These are phyloP conservation scores for Verbena officinalis DNA, from an alignment of 257 asterid genomes.

Conservation along the genomic window DNA sequence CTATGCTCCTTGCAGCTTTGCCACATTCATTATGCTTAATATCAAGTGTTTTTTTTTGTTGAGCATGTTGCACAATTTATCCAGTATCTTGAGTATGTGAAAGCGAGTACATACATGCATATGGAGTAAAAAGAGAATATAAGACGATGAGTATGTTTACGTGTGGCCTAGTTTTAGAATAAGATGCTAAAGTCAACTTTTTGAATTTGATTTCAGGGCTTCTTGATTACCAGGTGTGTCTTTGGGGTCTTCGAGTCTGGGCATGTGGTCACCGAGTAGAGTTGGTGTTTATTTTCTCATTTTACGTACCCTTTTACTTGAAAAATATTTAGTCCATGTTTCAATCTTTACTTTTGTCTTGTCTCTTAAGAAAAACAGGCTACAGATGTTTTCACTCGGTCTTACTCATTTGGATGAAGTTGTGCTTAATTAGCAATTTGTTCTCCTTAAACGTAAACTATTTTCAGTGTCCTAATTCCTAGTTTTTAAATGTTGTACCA, in stretches of 20 bases:
- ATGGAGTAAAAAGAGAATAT: background rate
- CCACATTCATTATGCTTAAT: background rate
- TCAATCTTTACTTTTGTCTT: background rate
- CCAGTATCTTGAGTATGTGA: background rate
- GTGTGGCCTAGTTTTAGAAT: conserved; percentile 9
- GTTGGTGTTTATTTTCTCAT: conserved; percentile 13
- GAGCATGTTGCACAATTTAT: conserved; percentile 5
- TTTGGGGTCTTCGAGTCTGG: conserved; percentile 8
- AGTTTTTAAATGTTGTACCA: too few relatives aligned
- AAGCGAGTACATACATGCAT: background rate
- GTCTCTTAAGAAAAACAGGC: background rate
- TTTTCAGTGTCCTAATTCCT: too few relatives aligned
- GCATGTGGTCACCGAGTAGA: conserved; percentile 22
- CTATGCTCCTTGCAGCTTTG: background rate
- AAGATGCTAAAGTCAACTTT: conserved; percentile 24
- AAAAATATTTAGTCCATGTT: conserved; percentile 8
- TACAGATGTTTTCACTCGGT: background rate
- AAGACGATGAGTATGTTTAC: background rate
- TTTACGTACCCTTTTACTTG: conserved; percentile 27
- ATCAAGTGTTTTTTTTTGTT: background rate
- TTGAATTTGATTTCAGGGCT: conserved; percentile 30
- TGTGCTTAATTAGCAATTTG: background rate
- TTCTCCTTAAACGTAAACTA: background rate
- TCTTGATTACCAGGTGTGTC: conserved; percentile 22
- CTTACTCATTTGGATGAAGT: conserved; percentile 1